These are phyloP conservation scores for Yamadazyma sp. DNA, from an alignment of 1,139 yeast genomes.

Conservation along the genomic window DNA sequence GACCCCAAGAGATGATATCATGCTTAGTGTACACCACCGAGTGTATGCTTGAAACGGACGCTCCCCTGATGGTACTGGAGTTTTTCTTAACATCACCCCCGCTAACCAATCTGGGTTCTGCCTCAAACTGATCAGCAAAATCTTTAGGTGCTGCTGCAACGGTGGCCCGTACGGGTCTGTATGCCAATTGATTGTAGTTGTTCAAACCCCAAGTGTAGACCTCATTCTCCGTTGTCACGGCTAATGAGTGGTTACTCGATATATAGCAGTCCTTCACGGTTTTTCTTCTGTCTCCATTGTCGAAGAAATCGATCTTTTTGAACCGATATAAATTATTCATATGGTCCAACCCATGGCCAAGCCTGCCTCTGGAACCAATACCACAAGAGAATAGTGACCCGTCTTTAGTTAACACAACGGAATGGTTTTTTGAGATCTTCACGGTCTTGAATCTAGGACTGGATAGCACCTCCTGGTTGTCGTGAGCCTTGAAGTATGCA, in stretches of 20 bases:
- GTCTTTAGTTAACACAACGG: constrained; percentile 57
- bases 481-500: constrained; percentile 18
- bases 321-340: constrained; percentile 37
- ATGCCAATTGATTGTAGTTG: constrained; percentile 53
- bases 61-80: constrained; percentile 40
- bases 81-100: constrained; percentile 45
- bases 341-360: constrained; percentile 55
- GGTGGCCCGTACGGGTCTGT: constrained; percentile 23
- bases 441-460: constrained; percentile 47
- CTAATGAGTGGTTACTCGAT: constrained; percentile 68
- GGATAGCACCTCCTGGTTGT: constrained; percentile 10
- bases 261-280: constrained; percentile 45
- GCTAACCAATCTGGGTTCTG: constrained; percentile 49
- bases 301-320: constrained; percentile 31
- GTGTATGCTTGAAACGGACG: constrained; percentile 72
- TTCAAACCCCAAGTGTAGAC: constrained; percentile 82
- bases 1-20: constrained; percentile 72
- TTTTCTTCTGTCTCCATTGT: constrained; percentile 16
- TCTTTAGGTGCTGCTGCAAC: constrained; percentile 21
- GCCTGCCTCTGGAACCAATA: constrained; percentile 66
- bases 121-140: constrained; percentile 36
- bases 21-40: constrained; percentile 60
- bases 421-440: constrained; percentile 64
- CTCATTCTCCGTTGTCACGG: constrained; percentile 48
- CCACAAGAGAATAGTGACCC: constrained; percentile 64